Evolutionary conservation across 2,329 filamentous ascomycete species (phyloP), one percentile per base, ranked within the genome.

Genomic region (Aspergillus pseudotamarii): DNA sequence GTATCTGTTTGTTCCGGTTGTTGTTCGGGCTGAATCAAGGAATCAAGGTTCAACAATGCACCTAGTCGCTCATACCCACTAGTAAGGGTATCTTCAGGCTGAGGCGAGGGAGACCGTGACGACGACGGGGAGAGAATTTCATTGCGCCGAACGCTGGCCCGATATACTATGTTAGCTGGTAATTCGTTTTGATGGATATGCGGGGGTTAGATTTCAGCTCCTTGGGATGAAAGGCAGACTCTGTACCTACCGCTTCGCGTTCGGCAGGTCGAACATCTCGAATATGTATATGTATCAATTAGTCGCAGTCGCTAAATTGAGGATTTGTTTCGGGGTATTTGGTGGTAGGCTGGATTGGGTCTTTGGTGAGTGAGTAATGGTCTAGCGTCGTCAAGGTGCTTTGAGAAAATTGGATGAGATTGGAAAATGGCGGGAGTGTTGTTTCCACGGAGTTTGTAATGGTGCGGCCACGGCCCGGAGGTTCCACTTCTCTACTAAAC

Each of bases 251-350:
- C 75, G 72, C 68, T 78, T 79, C 19, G 76, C 75, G 55, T 73
- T 65, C 45, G 76, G 75, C 45, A 77, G 63, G 48, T 76, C 76
- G 57, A 79, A 78, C 77, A 79, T 79, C 30, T 50, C 14, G 43
- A 21, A 63, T 53, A 30, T 14, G 26, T 30, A 48, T 12, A 41
- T 16, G 32, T 3, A 38, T 23, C 36, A 6, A 36, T 21, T 32
- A 12, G 11, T 51, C 16, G 28, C 28, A 14, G 28, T n/a, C 19
- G n/a, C 43, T 34, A 36, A 9, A 23, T 16, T 34, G 26, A 43
- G 30, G 4, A 8, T 16, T 23, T 57, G 14, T 53, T 16, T 16
- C 16, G 32, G 16, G 34, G 45, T 19, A 28, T 16, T 16, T 53
- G 43, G 43, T 58, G 34, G 46, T 48, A 21, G 38, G 11, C 6